phyloP scores from a whole-genome alignment of 23 red algal genomes.

The Cyanidiococcus yangmingshanensis region DNA sequence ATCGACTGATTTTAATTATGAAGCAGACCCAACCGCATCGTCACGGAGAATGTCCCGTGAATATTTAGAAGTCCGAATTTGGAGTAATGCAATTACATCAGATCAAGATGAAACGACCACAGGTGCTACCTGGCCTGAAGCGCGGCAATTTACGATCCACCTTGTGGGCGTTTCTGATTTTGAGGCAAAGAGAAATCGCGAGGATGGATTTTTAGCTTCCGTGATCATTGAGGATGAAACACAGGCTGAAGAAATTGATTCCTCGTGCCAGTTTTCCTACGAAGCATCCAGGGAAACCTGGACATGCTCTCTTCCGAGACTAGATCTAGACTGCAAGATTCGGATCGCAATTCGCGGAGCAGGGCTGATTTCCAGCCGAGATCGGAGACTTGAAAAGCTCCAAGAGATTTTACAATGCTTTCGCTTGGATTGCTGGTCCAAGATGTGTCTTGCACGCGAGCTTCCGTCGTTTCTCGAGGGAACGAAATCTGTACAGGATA shows the following conservation, averaged over 20 bases:
- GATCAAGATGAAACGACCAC: not conserved
- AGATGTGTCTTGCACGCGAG: not conserved
- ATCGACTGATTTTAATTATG: not conserved
- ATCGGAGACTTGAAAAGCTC: conserved; percentile 1
- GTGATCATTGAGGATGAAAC: not conserved
- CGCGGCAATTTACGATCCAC: conserved; percentile 9
- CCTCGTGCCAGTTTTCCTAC: not conserved
- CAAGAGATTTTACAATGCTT: not conserved
- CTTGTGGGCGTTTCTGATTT: not conserved
- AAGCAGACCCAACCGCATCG: not conserved
- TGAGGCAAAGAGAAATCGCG: not conserved
- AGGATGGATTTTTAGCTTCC: not conserved
- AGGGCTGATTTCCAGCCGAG: not conserved
- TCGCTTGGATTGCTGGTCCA: conserved; percentile 14
- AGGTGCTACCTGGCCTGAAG: not conserved
- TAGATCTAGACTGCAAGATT: not conserved
- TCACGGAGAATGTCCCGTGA: not conserved
- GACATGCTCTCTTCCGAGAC: not conserved
- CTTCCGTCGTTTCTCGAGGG: not conserved
- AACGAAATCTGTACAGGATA: not conserved
- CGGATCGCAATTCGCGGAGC: not conserved
- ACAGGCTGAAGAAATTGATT: not conserved
- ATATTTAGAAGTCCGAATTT: not conserved
- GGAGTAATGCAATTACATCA: not conserved
- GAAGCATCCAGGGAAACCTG: not conserved